Evolutionary conservation across 192 early-diverging fungal species (phyloP).

Genomic region (Backusella mclennaniae): DNA sequence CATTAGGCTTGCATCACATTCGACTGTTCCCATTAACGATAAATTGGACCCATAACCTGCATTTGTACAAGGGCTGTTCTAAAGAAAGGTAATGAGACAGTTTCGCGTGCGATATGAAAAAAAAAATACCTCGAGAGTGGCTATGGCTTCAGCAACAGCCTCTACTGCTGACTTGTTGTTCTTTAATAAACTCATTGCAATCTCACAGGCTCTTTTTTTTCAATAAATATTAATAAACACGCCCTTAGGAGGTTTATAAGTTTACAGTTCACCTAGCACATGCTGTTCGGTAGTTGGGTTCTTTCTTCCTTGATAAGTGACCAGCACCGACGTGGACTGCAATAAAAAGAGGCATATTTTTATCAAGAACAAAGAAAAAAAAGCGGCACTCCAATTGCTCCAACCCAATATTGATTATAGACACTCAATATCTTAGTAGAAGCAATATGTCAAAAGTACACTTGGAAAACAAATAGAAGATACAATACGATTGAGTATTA

Average conservation of each 20-base stretch:
- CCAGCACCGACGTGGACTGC: constrained; percentile 56
- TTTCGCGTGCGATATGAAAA: not conserved
- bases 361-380: not conserved
- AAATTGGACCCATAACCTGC: constrained; percentile 78
- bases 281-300: constrained; percentile 24
- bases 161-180: constrained; percentile 17
- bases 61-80: constrained; percentile 46
- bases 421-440: too few relatives aligned
- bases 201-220: constrained; percentile 35
- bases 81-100: not conserved
- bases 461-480: too few relatives aligned
- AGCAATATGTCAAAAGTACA: too few relatives aligned
- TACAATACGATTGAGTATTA: too few relatives aligned
- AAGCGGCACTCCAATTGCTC: not conserved
- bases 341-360: constrained; percentile 33
- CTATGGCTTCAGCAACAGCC: constrained; percentile 40
- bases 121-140: constrained; percentile 33
- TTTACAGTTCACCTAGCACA: constrained; percentile 33
- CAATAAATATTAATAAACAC: not conserved
- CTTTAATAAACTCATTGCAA: constrained; percentile 29
- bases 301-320: constrained; percentile 33
- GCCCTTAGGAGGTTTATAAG: not conserved
- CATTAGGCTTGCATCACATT: constrained; percentile 91
- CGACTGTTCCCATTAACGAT: constrained; percentile 66
- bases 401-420: too few relatives aligned